phyloP scores from a whole-genome alignment of 176 grass and related monocot genomes.

The Oryza rufipogon region DNA sequence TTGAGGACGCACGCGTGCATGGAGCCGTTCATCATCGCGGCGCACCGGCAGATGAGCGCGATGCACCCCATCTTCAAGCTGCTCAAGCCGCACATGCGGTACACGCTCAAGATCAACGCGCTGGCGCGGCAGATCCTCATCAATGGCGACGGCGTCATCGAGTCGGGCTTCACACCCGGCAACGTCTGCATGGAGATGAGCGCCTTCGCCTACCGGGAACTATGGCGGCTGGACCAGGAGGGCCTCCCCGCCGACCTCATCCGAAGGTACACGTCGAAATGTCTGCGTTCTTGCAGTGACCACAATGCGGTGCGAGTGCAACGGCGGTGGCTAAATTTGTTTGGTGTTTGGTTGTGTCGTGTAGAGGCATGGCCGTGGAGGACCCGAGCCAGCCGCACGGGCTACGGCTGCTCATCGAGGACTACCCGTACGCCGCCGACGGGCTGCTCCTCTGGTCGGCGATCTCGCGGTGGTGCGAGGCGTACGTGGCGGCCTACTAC shows the following conservation, averaged over 20 bases:
- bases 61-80: conserved; percentile 98
- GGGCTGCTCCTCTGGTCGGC: conserved; percentile 89
- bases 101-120: conserved; percentile 92
- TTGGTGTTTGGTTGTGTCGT: conserved; percentile 11
- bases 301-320: neutral
- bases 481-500: conserved; percentile 80
- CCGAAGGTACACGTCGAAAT: conserved; percentile 52
- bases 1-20: conserved; percentile 88
- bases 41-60: conserved; percentile 83
- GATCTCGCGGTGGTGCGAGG: conserved; percentile 56
- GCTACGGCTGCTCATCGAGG: conserved; percentile 76
- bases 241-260: conserved; percentile 90
- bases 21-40: conserved; percentile 87
- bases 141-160: conserved; percentile 92
- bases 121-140: conserved; percentile 94
- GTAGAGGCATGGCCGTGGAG: conserved; percentile 92
- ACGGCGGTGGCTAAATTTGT: neutral
- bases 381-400: conserved; percentile 74
- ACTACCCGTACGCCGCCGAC: conserved; percentile 93
- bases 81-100: conserved; percentile 93
- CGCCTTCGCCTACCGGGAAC: conserved; percentile 55
- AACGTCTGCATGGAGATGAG: conserved; percentile 80
- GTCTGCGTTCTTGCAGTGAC: neutral
- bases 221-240: conserved; percentile 91
- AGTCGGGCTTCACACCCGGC: conserved; percentile 86